Conservation (phyloP, 768 basidiomycete species). For the Trametes cinnabarina region DNA sequence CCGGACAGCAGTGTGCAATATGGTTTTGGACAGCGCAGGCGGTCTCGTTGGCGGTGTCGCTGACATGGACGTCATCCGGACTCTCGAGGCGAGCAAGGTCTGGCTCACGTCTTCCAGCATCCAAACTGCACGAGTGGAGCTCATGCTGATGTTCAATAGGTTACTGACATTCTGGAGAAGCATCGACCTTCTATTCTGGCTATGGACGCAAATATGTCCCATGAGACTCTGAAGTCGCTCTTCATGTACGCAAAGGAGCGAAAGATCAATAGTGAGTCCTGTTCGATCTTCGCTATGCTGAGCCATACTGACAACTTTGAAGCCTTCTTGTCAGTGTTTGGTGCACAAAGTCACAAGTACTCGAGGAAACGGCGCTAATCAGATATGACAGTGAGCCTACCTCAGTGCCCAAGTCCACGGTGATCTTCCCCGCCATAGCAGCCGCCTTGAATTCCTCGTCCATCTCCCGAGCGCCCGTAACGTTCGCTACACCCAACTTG, state of each 20-base stretch:
- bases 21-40: conserved; percentile 73
- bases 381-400: conserved; percentile 77
- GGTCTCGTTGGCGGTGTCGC: conserved; percentile 83
- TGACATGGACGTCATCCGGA: conserved; percentile 76
- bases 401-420: conserved; percentile 74
- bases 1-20: conserved; percentile 81
- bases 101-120: background rate
- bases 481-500: conserved; percentile 82
- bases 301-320: background rate
- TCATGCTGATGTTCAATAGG: conserved; percentile 36
- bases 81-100: conserved; percentile 48
- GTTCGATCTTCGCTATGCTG: background rate
- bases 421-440: conserved; percentile 63
- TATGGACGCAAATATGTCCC: conserved; percentile 73
- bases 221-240: conserved; percentile 49
- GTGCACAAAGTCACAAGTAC: no score
- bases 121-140: no score
- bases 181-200: conserved; percentile 60
- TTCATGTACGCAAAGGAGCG: conserved; percentile 37
- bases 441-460: conserved; percentile 34
- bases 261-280: conserved; percentile 6
- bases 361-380: background rate
- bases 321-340: conserved; percentile 72
- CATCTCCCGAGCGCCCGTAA: conserved; percentile 45
- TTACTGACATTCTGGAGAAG: conserved; percentile 46